phyloP scores from a whole-genome alignment of 2,329 filamentous ascomycete genomes.

The Clathrospora elynae region DNA sequence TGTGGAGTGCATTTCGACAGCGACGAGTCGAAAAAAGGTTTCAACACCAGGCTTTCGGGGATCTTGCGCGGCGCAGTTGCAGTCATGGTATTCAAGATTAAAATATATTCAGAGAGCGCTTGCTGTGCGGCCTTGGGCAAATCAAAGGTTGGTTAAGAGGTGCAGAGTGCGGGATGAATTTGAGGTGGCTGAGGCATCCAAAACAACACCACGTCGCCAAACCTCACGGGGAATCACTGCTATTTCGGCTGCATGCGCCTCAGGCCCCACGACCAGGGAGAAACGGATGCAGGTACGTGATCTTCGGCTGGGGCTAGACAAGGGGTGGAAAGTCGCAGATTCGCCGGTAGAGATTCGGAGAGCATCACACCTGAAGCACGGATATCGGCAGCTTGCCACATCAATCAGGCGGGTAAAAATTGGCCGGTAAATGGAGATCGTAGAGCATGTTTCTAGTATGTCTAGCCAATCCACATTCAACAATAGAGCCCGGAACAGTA shows the following conservation, averaged over 20 bases:
- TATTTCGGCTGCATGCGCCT: slow-evolving; percentile 28
- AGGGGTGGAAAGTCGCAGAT: slow-evolving; percentile 32
- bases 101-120: slow-evolving; percentile 4
- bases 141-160: slow-evolving; percentile 5
- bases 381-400: slow-evolving; percentile 25
- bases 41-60: slow-evolving; percentile 24
- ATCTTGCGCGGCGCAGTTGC: background rate
- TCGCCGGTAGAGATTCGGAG: slow-evolving; percentile 16
- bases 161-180: slow-evolving; percentile 6
- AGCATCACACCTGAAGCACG: slow-evolving; percentile 21
- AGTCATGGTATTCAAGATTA: background rate
- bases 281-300: slow-evolving; percentile 30
- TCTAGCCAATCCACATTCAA: slow-evolving; percentile 8
- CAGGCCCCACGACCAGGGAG: slow-evolving; percentile 21
- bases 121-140: slow-evolving; percentile 6
- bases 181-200: slow-evolving; percentile 21
- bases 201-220: slow-evolving; percentile 32
- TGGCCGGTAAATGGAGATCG: slow-evolving; percentile 4
- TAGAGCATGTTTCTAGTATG: slow-evolving; percentile 11
- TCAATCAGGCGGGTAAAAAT: slow-evolving; percentile 33
- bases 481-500: slow-evolving; percentile 2
- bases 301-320: slow-evolving; percentile 14
- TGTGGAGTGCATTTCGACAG: slow-evolving; percentile 18
- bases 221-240: slow-evolving; percentile 25
- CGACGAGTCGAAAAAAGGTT: slow-evolving; percentile 25